Evolutionary conservation across 495 filamentous ascomycete species (phyloP), one percentile per base, ranked within the genome.

Genomic region (Ramalina intermedia): DNA sequence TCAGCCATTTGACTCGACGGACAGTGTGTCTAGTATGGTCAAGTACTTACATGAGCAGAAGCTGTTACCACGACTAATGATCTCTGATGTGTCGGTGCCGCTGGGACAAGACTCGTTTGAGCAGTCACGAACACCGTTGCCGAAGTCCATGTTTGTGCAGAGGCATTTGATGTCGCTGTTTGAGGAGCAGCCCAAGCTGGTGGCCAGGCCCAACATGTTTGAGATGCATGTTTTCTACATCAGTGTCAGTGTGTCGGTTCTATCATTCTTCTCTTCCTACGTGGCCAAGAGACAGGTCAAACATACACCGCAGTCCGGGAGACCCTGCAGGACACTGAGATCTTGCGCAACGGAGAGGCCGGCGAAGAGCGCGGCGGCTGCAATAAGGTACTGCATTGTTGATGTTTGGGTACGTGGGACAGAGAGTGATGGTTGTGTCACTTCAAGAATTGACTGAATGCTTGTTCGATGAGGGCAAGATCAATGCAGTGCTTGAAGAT

Each of bases 111-210:
- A 71, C 65, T 82, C 62, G 48, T 67, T 62, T 45, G 84, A 75
- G 73, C 87, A 94, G 67, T 94, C 87, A 42, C 76, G 81, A 51
- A 94, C 69, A 59, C 87, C 87, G 58, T 78, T 83, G 51, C 63
- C 61, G 64, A 87, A 93, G 72, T 86, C 58, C 36, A 57, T 43
- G 51, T 75, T 74, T 37, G 66, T 70, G 76, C 87, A 94, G 41
- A 89, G 75, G 70, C 87, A 94, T 36, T 58, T 57, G 35, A 73
- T 47, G 62, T 87, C 75, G 47, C 66, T 65, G 13, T 55, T 29
- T 1, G 50, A 24, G 66, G 50, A 24, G 66, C 87, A 94, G 44
- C 76, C 75, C 6, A 55, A 41, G n/a, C 64, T 52, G 11, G 55
- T 51, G 47, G 81, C 78, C 68, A 78, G 69, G 49, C 49, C 63